Evolutionary conservation across 2,329 filamentous ascomycete species (phyloP), one percentile per base, ranked within the genome.

Genomic region (Pseudogymnoascus sp.): DNA sequence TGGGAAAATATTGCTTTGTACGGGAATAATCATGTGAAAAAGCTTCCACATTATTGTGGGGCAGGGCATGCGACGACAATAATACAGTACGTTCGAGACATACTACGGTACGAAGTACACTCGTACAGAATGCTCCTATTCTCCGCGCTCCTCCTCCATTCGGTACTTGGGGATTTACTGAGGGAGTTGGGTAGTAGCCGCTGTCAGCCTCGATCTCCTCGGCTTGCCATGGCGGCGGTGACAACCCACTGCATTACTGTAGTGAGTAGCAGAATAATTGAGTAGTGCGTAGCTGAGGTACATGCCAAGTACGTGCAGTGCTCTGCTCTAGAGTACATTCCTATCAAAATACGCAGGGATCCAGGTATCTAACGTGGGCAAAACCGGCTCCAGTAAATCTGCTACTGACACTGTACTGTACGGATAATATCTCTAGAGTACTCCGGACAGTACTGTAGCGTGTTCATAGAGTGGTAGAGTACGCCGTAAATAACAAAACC

Each of bases 181-280:
- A 55, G n/a, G 8, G 48, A 55, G 8, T 55, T 55, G 48, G 48
- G 48, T 33, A 31, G 48, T 29, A 55, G 48, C 48, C 48, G 48
- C 48, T 55, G 48, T 55, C 48, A 55, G 48, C 48, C 27, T 55
- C 27, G 48, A 55, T 55, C 48, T 55, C 45, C 48, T 55, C 48
- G 48, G 48, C 48, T 55, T 55, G 18, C 13, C 18, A 29, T 55
- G 48, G 48, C 48, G 48, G 48, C 48, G 33, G 7, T 55, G 48
- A 6, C 45, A 15, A 21, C 4, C 21, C 21, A 21, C 21, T 21
- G 13, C 45, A 27, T 27, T 31, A 45, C 6, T n/a, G n/a, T 8
- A 39, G 12, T 52, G 45, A 31, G 13, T 18, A 52, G 27, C 45
- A 27, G 21, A n/a, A 25, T 13, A 25, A 2, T 29, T 48, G 21